Conservation (phyloP, 2,329 filamentous ascomycete genomes). For the Colletotrichum agaves region DNA sequence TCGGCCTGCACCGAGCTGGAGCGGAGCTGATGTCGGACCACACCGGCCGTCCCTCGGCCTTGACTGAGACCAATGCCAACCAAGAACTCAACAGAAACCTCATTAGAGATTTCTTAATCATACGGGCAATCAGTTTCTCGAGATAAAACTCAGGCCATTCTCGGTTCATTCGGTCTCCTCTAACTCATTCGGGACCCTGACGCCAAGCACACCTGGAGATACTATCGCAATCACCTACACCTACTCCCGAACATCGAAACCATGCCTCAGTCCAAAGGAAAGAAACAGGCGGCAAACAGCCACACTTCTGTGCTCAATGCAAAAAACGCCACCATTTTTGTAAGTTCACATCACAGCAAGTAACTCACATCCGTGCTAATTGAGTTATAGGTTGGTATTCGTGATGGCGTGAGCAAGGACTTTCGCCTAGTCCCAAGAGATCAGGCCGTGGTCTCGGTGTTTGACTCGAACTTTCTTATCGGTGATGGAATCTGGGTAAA, state of each 20-base stretch:
- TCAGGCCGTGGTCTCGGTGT: conserved; percentile 42
- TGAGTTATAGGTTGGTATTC: conserved; percentile 41
- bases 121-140: not conserved
- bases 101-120: too few species aligned
- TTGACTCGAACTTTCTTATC: conserved; percentile 45
- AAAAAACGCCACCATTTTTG: conserved; percentile 41
- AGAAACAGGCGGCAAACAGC: conserved; percentile 29
- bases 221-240: not conserved
- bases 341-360: not conserved
- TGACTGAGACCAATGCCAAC: not conserved
- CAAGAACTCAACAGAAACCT: not conserved
- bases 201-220: not conserved
- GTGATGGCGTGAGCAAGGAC: conserved; percentile 41
- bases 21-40: too few species aligned
- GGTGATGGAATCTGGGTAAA: conserved; percentile 44
- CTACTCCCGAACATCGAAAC: not conserved
- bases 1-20: too few species aligned
- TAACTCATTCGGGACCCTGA: not conserved
- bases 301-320: conserved; percentile 41
- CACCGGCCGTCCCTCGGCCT: too few species aligned
- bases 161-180: not conserved
- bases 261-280: conserved; percentile 21
- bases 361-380: not conserved
- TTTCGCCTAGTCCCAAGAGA: conserved; percentile 41
- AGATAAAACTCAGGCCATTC: not conserved